phyloP scores from a whole-genome alignment of 108 stramenopile genomes.

The Skeletonema costatum region DNA sequence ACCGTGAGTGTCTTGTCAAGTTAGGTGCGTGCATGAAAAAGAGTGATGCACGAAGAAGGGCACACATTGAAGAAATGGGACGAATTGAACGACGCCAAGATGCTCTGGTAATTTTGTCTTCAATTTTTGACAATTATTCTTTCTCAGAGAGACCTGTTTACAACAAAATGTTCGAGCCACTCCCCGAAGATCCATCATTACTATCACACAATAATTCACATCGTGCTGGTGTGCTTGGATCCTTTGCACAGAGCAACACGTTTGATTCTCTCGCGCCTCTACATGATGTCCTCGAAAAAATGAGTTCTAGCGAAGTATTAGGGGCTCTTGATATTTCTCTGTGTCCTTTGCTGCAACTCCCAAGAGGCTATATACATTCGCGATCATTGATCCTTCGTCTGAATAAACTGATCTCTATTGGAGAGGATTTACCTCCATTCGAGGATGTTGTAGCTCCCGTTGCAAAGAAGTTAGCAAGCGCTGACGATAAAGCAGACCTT shows the following conservation, averaged over 20 bases:
- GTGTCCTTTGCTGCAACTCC: constrained; percentile 68
- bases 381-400: constrained; percentile 63
- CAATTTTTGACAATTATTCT: constrained; percentile 62
- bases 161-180: constrained; percentile 64
- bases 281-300: constrained; percentile 35
- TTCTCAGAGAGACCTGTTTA: constrained; percentile 54
- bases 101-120: constrained; percentile 70
- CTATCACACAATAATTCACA: background rate
- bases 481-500: constrained; percentile 65
- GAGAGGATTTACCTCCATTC: constrained; percentile 59
- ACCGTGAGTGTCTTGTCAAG: constrained; percentile 53
- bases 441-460: constrained; percentile 65
- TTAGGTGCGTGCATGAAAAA: constrained; percentile 30
- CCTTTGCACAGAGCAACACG: constrained; percentile 12
- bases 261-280: constrained; percentile 82
- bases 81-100: constrained; percentile 73
- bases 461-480: constrained; percentile 51
- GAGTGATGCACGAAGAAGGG: constrained; percentile 33
- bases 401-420: constrained; percentile 33
- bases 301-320: constrained; percentile 33
- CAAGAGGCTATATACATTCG: constrained; percentile 76
- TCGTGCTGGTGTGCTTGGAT: constrained; percentile 33
- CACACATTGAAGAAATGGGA: constrained; percentile 52
- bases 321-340: constrained; percentile 68
- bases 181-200: constrained; percentile 46